phyloP scores from a whole-genome alignment of 1,284 basidiomycete species.

The Albatrellus sp. region DNA sequence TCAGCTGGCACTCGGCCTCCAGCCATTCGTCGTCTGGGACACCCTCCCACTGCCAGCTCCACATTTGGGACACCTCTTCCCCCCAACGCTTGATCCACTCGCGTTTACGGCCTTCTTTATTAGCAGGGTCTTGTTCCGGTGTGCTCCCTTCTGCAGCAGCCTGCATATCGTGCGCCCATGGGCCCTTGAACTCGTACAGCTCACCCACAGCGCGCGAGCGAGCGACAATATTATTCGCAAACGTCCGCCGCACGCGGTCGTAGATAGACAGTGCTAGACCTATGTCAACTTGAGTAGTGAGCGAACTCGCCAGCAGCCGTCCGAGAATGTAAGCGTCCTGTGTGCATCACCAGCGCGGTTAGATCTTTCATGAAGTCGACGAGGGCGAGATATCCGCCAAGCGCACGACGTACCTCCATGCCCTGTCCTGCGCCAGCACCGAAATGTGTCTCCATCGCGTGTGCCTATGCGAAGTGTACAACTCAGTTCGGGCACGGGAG shows the following conservation, averaged over 20 bases:
- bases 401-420: constrained; percentile 29
- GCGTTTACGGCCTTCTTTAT: background rate
- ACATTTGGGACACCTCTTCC: background rate
- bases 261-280: constrained; percentile 18
- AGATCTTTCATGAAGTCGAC: no score
- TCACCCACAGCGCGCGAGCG: constrained; percentile 11
- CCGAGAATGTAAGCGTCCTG: constrained; percentile 25
- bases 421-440: constrained; percentile 43
- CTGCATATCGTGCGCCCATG: background rate
- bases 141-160: background rate
- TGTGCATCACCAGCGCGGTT: background rate
- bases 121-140: background rate
- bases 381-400: background rate
- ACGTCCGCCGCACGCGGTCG: constrained; percentile 19
- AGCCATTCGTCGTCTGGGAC: background rate
- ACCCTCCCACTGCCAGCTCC: background rate
- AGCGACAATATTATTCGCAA: constrained; percentile 9
- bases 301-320: constrained; percentile 18
- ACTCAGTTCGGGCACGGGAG: no score
- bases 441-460: constrained; percentile 37
- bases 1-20: background rate
- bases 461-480: constrained; percentile 23
- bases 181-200: constrained; percentile 15
- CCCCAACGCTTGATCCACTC: background rate
- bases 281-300: constrained; percentile 13